Percentiles rank a stretch among this genome's conserved stretches.
phyloP scores from a whole-genome alignment of 768 basidiomycete species.

The Termitomyces sp. region DNA sequence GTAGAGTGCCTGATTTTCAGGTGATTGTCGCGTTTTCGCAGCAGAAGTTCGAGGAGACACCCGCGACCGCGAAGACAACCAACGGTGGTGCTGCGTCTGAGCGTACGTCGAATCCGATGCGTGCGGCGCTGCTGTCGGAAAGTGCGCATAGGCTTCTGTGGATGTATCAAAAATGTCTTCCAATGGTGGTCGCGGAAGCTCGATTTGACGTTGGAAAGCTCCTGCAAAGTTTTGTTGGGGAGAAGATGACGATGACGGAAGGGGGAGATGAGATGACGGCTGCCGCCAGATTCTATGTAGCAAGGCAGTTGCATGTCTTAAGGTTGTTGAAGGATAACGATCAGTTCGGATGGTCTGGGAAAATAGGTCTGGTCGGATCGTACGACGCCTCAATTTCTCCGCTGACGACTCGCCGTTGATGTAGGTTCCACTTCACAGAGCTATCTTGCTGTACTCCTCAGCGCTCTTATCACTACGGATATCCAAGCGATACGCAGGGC shows the following conservation, averaged over 20 bases:
- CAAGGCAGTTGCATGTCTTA: no score
- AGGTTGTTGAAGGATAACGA: no score
- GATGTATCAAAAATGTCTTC: conserved; percentile 79
- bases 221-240: conserved; percentile 38
- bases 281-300: conserved; percentile 24
- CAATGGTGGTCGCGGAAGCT: conserved; percentile 68
- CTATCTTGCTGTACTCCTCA: conserved; percentile 70
- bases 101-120: conserved; percentile 26
- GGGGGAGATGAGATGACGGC: conserved; percentile 20
- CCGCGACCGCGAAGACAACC: background rate
- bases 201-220: conserved; percentile 86
- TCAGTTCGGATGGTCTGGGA: conserved; percentile 75
- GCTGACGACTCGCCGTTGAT: no score
- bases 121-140: conserved; percentile 67
- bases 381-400: background rate
- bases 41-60: conserved; percentile 28
- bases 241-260: conserved; percentile 11
- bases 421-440: conserved; percentile 44
- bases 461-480: conserved; percentile 47
- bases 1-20: no score
- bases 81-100: background rate
- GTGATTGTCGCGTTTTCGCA: no score
- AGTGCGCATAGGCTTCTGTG: conserved; percentile 75
- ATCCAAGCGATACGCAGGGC: conserved; percentile 45
- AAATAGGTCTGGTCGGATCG: conserved; percentile 51